Evolutionary conservation across 2,329 filamentous ascomycete species (phyloP).

Genomic region (Hawksworthiomyces lignivorus): DNA sequence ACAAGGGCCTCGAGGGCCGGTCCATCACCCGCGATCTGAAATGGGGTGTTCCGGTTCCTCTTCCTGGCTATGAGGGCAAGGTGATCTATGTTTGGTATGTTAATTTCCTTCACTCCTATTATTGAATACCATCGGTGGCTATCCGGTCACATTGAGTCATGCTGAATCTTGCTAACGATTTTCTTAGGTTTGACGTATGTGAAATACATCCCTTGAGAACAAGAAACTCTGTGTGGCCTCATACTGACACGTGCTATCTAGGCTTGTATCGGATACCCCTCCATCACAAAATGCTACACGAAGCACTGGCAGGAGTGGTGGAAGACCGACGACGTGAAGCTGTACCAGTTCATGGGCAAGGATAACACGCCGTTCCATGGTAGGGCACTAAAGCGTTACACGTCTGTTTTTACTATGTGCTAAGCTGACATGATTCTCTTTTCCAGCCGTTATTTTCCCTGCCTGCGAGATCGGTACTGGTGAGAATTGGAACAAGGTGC

Average conservation of each 20-base stretch:
- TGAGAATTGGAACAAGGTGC: slow-evolving; percentile 82
- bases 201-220: too few species aligned
- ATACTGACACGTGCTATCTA: too few species aligned
- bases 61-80: slow-evolving; percentile 48
- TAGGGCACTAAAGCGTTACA: too few species aligned
- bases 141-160: too few species aligned
- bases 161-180: background rate
- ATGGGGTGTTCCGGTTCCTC: slow-evolving; percentile 64
- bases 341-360: slow-evolving; percentile 96
- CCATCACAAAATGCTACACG: slow-evolving; percentile 86
- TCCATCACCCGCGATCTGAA: slow-evolving; percentile 89
- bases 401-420: too few species aligned
- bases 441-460: slow-evolving; percentile 70
- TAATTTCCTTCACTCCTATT: too few species aligned
- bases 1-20: slow-evolving; percentile 74
- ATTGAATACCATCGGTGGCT: too few species aligned
- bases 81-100: slow-evolving; percentile 69
- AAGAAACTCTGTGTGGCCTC: too few species aligned
- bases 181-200: slow-evolving; percentile 10
- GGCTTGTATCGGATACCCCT: slow-evolving; percentile 96
- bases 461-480: slow-evolving; percentile 75
- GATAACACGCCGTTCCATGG: slow-evolving; percentile 75
- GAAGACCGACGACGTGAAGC: slow-evolving; percentile 77
- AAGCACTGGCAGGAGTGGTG: slow-evolving; percentile 84
- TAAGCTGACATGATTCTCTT: background rate